phyloP scores from a whole-genome alignment of 306 rosid genomes.

The Dicorynia guianensis region DNA sequence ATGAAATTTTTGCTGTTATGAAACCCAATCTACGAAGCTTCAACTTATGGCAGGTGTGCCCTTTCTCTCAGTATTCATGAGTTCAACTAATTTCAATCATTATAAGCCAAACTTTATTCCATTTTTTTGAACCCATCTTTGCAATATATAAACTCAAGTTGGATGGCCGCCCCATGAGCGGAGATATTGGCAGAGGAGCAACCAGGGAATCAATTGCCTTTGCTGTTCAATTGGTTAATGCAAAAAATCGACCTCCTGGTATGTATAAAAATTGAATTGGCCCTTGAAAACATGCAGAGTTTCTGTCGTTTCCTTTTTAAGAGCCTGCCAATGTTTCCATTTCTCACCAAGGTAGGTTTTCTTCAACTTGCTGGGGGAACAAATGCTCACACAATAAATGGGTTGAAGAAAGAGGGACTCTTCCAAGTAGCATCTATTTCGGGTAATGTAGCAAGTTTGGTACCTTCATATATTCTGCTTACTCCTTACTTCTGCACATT shows the following conservation, averaged over 20 bases:
- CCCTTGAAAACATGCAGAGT: conserved; percentile 16
- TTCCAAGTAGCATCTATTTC: conserved; percentile 54
- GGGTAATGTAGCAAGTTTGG: conserved; percentile 40
- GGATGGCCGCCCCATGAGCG: conserved; percentile 98
- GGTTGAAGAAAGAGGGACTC: conserved; percentile 73
- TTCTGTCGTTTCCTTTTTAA: conserved; percentile 8
- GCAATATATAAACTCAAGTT: conserved; percentile 56
- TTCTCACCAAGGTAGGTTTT: conserved; percentile 60
- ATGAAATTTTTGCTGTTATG: conserved; percentile 74
- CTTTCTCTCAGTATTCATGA: neutral
- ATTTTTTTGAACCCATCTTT: conserved; percentile 36
- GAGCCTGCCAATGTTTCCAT: conserved; percentile 20
- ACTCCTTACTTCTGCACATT: too few species aligned
- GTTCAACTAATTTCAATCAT: conserved; percentile 32
- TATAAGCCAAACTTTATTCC: conserved; percentile 27
- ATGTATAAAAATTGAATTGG: conserved; percentile 30
- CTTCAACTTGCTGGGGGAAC: conserved; percentile 98
- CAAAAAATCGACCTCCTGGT: conserved; percentile 79
- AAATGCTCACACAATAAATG: conserved; percentile 84
- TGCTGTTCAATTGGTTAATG: conserved; percentile 66
- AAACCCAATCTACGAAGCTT: conserved; percentile 62
- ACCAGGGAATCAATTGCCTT: conserved; percentile 86
- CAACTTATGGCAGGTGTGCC: conserved; percentile 88
- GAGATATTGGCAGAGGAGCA: conserved; percentile 93
- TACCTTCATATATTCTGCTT: neutral